Conservation (phyloP, 192 early-diverging fungal genomes). For the Anaeromyces robustus region DNA sequence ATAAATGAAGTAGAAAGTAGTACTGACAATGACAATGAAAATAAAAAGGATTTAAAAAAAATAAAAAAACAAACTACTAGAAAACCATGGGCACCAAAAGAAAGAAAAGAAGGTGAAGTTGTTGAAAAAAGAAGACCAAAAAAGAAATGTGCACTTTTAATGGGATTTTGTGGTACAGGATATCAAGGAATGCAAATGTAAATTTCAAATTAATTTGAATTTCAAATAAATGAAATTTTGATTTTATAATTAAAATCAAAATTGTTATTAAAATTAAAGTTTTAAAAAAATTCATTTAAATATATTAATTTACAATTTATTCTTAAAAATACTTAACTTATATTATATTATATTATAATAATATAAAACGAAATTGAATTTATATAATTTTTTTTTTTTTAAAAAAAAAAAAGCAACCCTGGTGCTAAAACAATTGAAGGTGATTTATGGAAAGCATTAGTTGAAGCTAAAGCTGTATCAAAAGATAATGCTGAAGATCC, state of each 20-base stretch:
- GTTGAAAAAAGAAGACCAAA: slow-evolving; percentile 39
- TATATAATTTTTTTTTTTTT: too few species aligned
- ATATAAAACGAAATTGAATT: too few species aligned
- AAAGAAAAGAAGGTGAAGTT: not conserved
- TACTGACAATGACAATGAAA: not conserved
- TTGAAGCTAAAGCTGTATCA: slow-evolving; percentile 64
- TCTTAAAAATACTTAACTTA: not conserved
- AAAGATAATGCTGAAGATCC: slow-evolving; percentile 71
- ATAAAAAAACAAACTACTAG: not conserved
- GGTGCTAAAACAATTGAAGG: slow-evolving; percentile 67
- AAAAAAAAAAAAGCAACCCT: slow-evolving; percentile 2
- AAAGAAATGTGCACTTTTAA: slow-evolving; percentile 69
- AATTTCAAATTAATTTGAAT: not conserved
- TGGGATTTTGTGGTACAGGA: slow-evolving; percentile 88
- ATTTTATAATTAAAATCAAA: too few species aligned
- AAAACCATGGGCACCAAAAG: not conserved
- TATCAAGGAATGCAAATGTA: slow-evolving; percentile 96
- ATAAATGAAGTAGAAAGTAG: not conserved
- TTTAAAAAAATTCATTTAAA: too few species aligned
- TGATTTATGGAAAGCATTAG: slow-evolving; percentile 76
- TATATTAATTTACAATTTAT: too few species aligned
- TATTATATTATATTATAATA: not conserved
- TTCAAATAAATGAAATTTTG: too few species aligned
- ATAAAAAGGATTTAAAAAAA: not conserved
- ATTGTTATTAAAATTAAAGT: too few species aligned